Base-by-base conservation (phyloP, 2,329 filamentous ascomycete species). In the Hymenoscyphus infarciens region DNA sequence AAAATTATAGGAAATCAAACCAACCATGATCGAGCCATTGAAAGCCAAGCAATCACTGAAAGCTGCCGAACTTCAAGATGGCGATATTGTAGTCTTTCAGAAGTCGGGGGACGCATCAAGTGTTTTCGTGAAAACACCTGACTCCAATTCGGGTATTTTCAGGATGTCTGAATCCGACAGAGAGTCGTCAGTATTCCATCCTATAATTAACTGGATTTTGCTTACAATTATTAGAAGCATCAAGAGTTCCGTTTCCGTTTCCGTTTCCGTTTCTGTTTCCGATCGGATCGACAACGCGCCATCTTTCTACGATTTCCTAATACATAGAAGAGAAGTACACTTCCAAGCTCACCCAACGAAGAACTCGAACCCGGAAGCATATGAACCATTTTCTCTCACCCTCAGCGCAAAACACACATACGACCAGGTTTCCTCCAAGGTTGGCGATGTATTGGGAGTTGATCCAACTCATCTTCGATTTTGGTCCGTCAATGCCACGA, bases 31-130 rank as follows among this genome's bases (percentile, higher is more conserved):
- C 68, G 96, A 99, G 74, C 83, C 85, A 6, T 89, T 99, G 80
- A 98, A 97, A 77, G 84, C 88, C 0, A 98, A 97, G 78, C 87
- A 92, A 73, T 92, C 92, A 0, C 82, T 99, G 64, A 90, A 92
- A 68, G 87, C 91, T 64, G 95, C 95, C 1, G 96, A 99, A 75
- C 89, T 99, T 27, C 94, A 98, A 74, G 94, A 99, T 71, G 95
- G 95, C 57, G 95, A 99, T 73, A 96, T 99, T 69, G 87, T 99
- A 62, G 97, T 93, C 73, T 97, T 98, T 78, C 95, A 99, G 75
- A 85, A 85, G 64, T 79, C 83, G 29, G 33, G 33, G 33, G 33
- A 35, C 7, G 19, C 42, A 19, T 22, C n/a, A 5, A 22, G 42
- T 11, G 19, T 22, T 49, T 22, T 5, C 42, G 6, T 68, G 29